Evolutionary conservation across 441 rosid genomes (phyloP), one percentile per base, ranked within the genome.

Genomic region (Gossypium aridum): DNA sequence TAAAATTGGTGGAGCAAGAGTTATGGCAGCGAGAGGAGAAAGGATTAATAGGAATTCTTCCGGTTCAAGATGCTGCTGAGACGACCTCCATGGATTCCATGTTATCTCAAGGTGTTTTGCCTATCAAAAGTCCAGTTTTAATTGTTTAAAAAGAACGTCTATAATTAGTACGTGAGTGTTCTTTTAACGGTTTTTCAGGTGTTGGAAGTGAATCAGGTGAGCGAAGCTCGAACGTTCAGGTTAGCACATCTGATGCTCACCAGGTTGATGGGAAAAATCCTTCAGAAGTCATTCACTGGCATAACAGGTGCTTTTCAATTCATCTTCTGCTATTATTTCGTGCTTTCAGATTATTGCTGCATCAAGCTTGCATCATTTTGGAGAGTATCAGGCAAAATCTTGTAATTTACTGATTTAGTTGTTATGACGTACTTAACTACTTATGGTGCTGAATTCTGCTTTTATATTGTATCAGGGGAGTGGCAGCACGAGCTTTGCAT

Each of bases 21-120:
- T 85, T 96, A 60, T 96, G 99, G 99, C 99, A 96, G 85, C 85
- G 94, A 71, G 99, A 96, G 78, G 98, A 93, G 86, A 96, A 90
- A 71, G 99, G 99, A 23, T 76, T 96, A 80, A 92, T 96, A 31
- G 98, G 99, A 43, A 91, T 96, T 82, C 78, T 96, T 34, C 99
- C 99, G 16, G 99, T 96, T 76, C 87, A 94, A 5, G 99, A 96
- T 86, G 87, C 92, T 28, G 91, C 91, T 0, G 92, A 87, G 74
- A 68, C 84, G 5, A 51, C 92, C 9, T 82, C 93, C 0, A 79
- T 84, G 63, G 90, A 87, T 63, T 79, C 92, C 2, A 77, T 80
- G 75, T 67, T 88, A 47, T 78, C 91, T 77, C 90, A 91, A 75
- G 95, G 97, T 88, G 91, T 95, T 88, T 16, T 54, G 4, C 1